A percentile compares a stretch with the other conserved stretches of the same genome.
Evolutionary conservation across 768 basidiomycete species (phyloP).

Genomic region (Amanita polypyramis): DNA sequence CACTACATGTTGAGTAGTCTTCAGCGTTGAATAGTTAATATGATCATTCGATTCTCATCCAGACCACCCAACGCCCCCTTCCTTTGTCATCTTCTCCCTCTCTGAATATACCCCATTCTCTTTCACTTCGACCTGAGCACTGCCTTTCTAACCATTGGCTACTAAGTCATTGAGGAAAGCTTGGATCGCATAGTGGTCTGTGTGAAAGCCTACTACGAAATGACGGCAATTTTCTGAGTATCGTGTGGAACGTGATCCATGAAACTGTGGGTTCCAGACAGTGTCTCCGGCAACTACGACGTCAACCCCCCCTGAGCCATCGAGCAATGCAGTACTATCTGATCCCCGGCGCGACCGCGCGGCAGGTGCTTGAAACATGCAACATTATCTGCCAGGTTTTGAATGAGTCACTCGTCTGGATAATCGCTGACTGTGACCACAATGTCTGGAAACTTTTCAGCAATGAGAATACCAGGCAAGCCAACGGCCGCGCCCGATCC

Average conservation of each 20-base stretch:
- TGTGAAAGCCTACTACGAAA: slow-evolving; percentile 68
- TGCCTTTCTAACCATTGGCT: slow-evolving; percentile 39
- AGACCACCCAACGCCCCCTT: slow-evolving; percentile 62
- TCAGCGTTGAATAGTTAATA: background rate
- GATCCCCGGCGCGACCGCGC: slow-evolving; percentile 57
- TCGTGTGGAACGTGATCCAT: slow-evolving; percentile 35
- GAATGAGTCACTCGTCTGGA: slow-evolving; percentile 53
- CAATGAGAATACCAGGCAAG: slow-evolving; percentile 59
- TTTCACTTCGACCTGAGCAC: slow-evolving; percentile 24
- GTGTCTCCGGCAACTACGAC: slow-evolving; percentile 67
- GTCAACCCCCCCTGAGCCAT: slow-evolving; percentile 36
- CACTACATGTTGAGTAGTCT: background rate
- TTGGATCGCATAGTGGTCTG: slow-evolving; percentile 62
- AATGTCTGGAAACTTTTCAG: slow-evolving; percentile 32
- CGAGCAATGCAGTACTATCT: slow-evolving; percentile 25
- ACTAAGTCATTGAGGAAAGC: slow-evolving; percentile 38
- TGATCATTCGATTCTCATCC: slow-evolving; percentile 47
- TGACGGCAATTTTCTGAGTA: slow-evolving; percentile 29
- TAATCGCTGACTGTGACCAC: slow-evolving; percentile 57
- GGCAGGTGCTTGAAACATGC: slow-evolving; percentile 34
- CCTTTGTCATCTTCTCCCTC: slow-evolving; percentile 57
- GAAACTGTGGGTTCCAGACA: slow-evolving; percentile 62
- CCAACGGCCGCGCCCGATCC: slow-evolving; percentile 67
- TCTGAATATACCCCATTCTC: slow-evolving; percentile 42
- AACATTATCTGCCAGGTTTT: slow-evolving; percentile 48